Percentiles rank a stretch among this genome's conserved stretches.
Conservation (phyloP, 108 stramenopile species). For the Nitzschia sp. region DNA sequence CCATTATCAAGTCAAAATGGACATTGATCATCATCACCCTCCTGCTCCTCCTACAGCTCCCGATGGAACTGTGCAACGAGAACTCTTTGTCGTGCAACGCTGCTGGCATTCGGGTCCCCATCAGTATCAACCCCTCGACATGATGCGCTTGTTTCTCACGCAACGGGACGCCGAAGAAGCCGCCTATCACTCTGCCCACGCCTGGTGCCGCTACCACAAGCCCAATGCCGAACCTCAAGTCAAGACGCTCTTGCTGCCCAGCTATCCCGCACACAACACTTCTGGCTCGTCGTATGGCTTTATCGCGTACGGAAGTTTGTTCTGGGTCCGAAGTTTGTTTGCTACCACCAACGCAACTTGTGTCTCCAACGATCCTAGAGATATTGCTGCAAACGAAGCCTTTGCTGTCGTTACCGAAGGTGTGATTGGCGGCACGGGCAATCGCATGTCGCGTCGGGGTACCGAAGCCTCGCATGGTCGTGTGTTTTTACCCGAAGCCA, state of each 20-base stretch:
- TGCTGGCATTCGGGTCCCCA: slow-evolving; percentile 47
- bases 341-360: slow-evolving; percentile 9
- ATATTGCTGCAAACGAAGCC: neutral
- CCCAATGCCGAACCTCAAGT: slow-evolving; percentile 1
- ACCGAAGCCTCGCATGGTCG: slow-evolving; percentile 33
- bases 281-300: slow-evolving; percentile 36
- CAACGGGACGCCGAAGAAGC: slow-evolving; percentile 47
- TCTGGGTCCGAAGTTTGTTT: slow-evolving; percentile 38
- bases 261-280: slow-evolving; percentile 23
- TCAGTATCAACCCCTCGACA: slow-evolving; percentile 32
- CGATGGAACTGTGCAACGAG: neutral
- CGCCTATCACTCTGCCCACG: slow-evolving; percentile 47
- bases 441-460: slow-evolving; percentile 38
- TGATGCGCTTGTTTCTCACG: slow-evolving; percentile 28
- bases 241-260: slow-evolving; percentile 30
- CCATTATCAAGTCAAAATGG: slow-evolving; percentile 4
- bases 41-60: neutral
- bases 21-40: neutral
- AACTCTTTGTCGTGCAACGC: slow-evolving; percentile 43
- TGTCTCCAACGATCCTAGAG: neutral
- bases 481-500: slow-evolving; percentile 39
- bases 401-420: slow-evolving; percentile 39
- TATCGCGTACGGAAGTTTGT: slow-evolving; percentile 26
- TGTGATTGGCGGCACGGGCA: slow-evolving; percentile 51
- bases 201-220: slow-evolving; percentile 17